phyloP scores from a whole-genome alignment of 1,284 basidiomycete genomes.

The Xanthoconium separans region DNA sequence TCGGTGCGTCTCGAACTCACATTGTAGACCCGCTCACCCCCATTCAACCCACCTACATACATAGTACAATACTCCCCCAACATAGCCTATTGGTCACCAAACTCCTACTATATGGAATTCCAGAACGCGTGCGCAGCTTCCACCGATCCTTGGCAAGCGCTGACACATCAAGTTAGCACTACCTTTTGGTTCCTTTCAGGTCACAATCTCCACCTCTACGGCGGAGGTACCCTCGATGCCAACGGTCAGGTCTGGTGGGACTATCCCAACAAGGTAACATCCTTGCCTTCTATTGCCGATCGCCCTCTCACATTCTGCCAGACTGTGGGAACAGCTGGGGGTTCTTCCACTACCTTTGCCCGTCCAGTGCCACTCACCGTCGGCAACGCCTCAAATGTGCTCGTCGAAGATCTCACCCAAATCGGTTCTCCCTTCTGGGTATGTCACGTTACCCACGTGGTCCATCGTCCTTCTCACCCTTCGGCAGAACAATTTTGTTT shows the following conservation, averaged over 20 bases:
- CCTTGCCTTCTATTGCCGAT: slow-evolving; percentile 4
- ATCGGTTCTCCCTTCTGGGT: slow-evolving; percentile 38
- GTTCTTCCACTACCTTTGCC: slow-evolving; percentile 38
- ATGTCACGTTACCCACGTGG: background rate
- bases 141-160: background rate
- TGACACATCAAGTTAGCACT: slow-evolving; percentile 34
- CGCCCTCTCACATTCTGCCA: slow-evolving; percentile 14
- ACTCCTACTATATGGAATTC: slow-evolving; percentile 40
- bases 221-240: slow-evolving; percentile 41
- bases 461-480: background rate
- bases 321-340: slow-evolving; percentile 18
- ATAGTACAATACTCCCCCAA: slow-evolving; percentile 41
- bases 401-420: slow-evolving; percentile 40
- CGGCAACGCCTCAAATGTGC: slow-evolving; percentile 44
- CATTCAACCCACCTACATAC: slow-evolving; percentile 1
- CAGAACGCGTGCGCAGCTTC: slow-evolving; percentile 36
- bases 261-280: slow-evolving; percentile 17
- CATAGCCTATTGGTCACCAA: slow-evolving; percentile 47
- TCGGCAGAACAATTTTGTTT: slow-evolving; percentile 30
- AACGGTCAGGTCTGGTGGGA: slow-evolving; percentile 44
- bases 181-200: slow-evolving; percentile 50
- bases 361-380: slow-evolving; percentile 48
- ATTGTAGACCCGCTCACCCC: background rate
- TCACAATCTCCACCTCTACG: slow-evolving; percentile 43
- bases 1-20: slow-evolving; percentile 17